phyloP scores from a whole-genome alignment of 352 stramenopile genomes.

The Phytophthora sansomeana region DNA sequence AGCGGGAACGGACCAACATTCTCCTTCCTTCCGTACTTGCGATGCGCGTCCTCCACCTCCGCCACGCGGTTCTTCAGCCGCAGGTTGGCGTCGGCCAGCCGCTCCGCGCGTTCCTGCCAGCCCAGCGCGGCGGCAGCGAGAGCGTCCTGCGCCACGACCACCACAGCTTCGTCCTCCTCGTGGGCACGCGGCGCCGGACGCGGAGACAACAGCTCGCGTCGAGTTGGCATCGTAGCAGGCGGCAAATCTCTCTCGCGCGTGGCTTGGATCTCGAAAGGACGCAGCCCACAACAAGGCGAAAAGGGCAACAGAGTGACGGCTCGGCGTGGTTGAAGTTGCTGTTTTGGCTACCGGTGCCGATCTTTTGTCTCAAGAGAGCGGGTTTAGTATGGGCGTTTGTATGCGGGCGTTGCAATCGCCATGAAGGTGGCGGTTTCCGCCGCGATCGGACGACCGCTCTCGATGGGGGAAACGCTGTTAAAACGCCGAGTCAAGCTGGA shows the following conservation, averaged over 20 bases:
- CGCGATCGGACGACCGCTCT: conserved; percentile 23
- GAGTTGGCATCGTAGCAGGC: not conserved
- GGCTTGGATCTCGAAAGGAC: conserved; percentile 18
- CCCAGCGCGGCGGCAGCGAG: conserved; percentile 34
- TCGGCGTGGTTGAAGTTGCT: conserved; percentile 34
- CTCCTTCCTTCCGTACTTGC: conserved; percentile 31
- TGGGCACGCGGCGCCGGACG: conserved; percentile 4
- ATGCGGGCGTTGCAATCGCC: conserved; percentile 17
- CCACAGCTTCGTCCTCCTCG: conserved; percentile 25
- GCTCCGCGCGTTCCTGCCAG: conserved; percentile 59
- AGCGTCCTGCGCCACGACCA: conserved; percentile 49
- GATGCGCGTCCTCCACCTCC: conserved; percentile 44
- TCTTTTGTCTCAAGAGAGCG: conserved; percentile 36
- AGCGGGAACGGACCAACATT: not conserved
- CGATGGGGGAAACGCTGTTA: conserved; percentile 3
- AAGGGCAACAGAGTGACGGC: conserved; percentile 7
- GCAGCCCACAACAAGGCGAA: conserved; percentile 7
- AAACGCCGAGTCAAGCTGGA: conserved; percentile 3
- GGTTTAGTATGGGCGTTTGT: conserved; percentile 30
- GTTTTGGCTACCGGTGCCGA: conserved; percentile 12
- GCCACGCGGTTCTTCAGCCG: conserved; percentile 43
- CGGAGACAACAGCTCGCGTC: conserved; percentile 23
- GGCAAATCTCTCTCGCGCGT: conserved; percentile 11
- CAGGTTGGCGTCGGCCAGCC: conserved; percentile 41
- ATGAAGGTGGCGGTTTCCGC: conserved; percentile 22